phyloP scores from a whole-genome alignment of 2,329 filamentous ascomycete species.

The Capronia americana region DNA sequence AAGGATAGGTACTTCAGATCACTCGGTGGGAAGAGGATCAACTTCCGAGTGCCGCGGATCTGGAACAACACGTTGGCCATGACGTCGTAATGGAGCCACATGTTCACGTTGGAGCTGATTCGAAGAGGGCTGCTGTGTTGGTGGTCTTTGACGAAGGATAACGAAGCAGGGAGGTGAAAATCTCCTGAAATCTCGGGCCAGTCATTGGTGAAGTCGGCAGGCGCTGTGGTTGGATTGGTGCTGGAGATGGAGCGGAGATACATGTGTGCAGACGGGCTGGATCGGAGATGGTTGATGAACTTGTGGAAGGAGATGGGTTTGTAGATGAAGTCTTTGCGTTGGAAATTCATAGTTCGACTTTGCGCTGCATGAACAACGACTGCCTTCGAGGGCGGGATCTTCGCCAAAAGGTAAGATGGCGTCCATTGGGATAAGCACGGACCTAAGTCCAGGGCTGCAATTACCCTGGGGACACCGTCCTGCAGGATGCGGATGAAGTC shows the following conservation, averaged over 20 bases:
- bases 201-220: constrained; percentile 73
- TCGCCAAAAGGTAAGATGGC: constrained; percentile 68
- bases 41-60: constrained; percentile 72
- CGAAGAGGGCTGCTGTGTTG: constrained; percentile 79
- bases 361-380: constrained; percentile 75
- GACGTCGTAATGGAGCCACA: constrained; percentile 91
- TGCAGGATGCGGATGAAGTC: constrained; percentile 65
- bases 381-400: constrained; percentile 66
- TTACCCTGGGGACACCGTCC: constrained; percentile 66
- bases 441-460: constrained; percentile 71
- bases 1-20: constrained; percentile 75
- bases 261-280: constrained; percentile 65
- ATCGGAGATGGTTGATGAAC: constrained; percentile 62
- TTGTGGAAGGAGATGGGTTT: constrained; percentile 69
- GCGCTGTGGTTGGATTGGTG: constrained; percentile 69
- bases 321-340: constrained; percentile 82
- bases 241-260: constrained; percentile 81
- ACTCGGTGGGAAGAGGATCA: constrained; percentile 78
- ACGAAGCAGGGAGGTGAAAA: constrained; percentile 70
- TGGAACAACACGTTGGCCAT: constrained; percentile 89
- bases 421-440: constrained; percentile 72
- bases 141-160: constrained; percentile 65
- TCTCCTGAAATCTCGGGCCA: constrained; percentile 73
- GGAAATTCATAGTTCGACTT: constrained; percentile 76
- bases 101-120: constrained; percentile 78